These are phyloP conservation scores for Hygrocybe coccinea DNA, from an alignment of 768 basidiomycete genomes.

Conservation along the genomic window DNA sequence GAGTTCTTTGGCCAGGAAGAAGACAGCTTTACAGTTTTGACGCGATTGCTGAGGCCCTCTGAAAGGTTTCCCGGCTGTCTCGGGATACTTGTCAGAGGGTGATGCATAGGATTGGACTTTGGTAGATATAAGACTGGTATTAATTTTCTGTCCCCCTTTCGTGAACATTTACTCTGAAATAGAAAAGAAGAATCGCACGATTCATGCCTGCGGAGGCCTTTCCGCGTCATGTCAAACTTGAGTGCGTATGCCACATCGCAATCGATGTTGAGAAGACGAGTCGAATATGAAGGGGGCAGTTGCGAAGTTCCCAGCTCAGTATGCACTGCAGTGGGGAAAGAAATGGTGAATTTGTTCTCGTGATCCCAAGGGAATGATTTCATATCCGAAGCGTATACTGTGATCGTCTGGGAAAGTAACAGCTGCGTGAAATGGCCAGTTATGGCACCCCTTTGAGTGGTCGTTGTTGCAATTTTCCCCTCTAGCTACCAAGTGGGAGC, in stretches of 20 bases:
- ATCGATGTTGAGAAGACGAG: slow-evolving; percentile 25
- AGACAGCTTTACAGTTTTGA: slow-evolving; percentile 26
- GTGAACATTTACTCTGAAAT: neutral
- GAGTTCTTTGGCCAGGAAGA: slow-evolving; percentile 11
- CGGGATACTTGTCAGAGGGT: slow-evolving; percentile 31
- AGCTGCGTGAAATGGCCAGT: too few relatives aligned
- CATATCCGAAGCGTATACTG: too few relatives aligned
- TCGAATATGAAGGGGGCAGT: slow-evolving; percentile 38
- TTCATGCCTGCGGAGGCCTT: slow-evolving; percentile 36
- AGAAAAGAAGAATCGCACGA: slow-evolving; percentile 25
- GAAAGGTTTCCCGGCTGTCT: slow-evolving; percentile 19
- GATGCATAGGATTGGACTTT: slow-evolving; percentile 35
- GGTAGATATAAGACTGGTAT: slow-evolving; percentile 42
- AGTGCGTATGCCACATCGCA: slow-evolving; percentile 35
- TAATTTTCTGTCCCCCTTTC: slow-evolving; percentile 17
- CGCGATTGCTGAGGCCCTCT: slow-evolving; percentile 23
- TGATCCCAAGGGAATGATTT: slow-evolving; percentile 20
- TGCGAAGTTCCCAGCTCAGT: slow-evolving; percentile 20
- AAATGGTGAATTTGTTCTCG: slow-evolving; percentile 34
- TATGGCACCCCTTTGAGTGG: too few relatives aligned
- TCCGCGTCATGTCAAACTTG: slow-evolving; percentile 36
- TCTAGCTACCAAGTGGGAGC: too few relatives aligned
- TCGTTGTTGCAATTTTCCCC: too few relatives aligned
- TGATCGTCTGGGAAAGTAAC: too few relatives aligned
- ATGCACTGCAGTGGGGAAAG: slow-evolving; percentile 34